Conservation (phyloP, 1,139 yeast genomes). For the Saccharomyces hybrid region DNA sequence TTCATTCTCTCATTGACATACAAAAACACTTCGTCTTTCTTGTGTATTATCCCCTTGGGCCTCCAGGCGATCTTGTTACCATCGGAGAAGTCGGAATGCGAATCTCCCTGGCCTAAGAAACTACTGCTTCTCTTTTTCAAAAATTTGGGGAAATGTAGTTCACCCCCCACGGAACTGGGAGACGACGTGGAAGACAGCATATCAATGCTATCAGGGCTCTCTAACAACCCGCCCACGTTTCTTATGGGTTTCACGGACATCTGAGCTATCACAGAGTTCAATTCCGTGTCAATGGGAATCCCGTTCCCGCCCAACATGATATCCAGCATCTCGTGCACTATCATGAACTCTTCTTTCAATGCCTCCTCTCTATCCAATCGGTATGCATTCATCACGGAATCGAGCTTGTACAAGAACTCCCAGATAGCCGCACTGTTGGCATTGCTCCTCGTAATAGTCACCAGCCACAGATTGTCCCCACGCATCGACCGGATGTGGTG, state of each 20-base stretch:
- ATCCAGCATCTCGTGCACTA: slow-evolving; percentile 69
- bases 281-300: slow-evolving; percentile 67
- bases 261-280: slow-evolving; percentile 34
- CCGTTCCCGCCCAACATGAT: slow-evolving; percentile 70
- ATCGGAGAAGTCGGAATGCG: slow-evolving; percentile 5
- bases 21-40: slow-evolving; percentile 73
- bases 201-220: not conserved
- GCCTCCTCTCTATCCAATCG: slow-evolving; percentile 22
- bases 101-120: slow-evolving; percentile 12
- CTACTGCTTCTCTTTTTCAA: slow-evolving; percentile 12
- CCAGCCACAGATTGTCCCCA: slow-evolving; percentile 56
- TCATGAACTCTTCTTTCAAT: slow-evolving; percentile 52
- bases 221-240: slow-evolving; percentile 5
- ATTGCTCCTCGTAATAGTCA: slow-evolving; percentile 81
- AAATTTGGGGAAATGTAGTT: slow-evolving; percentile 14
- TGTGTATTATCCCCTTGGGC: slow-evolving; percentile 59
- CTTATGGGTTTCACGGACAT: slow-evolving; percentile 22
- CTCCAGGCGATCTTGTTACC: slow-evolving; percentile 59
- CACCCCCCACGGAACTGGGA: not conserved
- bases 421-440: slow-evolving; percentile 75
- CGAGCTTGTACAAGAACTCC: slow-evolving; percentile 64
- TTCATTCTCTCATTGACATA: slow-evolving; percentile 72
- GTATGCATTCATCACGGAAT: slow-evolving; percentile 19
- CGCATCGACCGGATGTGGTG: slow-evolving; percentile 58
- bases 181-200: slow-evolving; percentile 1